Evolutionary conservation across 1,284 basidiomycete genomes (phyloP).

Genomic region (Ceratobasidium sp.): DNA sequence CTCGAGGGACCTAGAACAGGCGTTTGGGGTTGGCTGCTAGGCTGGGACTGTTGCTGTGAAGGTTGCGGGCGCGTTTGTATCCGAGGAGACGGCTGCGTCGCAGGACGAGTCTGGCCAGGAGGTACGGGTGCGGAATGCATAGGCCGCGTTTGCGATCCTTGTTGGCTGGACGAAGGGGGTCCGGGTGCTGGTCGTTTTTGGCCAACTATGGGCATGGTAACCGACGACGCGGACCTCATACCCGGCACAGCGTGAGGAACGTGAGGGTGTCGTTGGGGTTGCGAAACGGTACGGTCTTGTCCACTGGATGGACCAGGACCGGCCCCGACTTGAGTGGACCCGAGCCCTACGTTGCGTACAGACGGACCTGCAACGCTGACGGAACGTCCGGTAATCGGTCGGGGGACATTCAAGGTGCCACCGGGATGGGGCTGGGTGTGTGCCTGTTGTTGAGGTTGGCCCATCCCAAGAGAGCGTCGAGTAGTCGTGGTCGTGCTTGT

Average conservation of each 20-base stretch:
- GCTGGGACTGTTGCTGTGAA: slow-evolving; percentile 2
- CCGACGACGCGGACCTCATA: neutral
- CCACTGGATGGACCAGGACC: neutral
- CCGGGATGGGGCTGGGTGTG: neutral
- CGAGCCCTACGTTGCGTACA: no score
- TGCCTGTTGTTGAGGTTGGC: neutral
- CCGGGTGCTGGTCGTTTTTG: slow-evolving; percentile 35
- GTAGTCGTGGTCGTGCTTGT: neutral
- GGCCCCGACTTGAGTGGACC: neutral
- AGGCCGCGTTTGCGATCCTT: neutral
- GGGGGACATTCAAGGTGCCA: slow-evolving; percentile 29
- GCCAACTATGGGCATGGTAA: neutral
- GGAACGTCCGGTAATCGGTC: slow-evolving; percentile 17
- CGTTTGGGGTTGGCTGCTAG: slow-evolving; percentile 30
- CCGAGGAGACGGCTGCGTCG: slow-evolving; percentile 4
- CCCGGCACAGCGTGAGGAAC: neutral
- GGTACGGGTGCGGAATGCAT: slow-evolving; percentile 1
- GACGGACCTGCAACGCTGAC: slow-evolving; percentile 4
- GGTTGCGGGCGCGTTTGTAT: neutral
- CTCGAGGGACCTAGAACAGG: neutral
- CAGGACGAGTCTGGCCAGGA: neutral
- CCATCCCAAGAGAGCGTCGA: slow-evolving; percentile 21
- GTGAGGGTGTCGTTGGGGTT: slow-evolving; percentile 13
- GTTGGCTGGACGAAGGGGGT: no score
- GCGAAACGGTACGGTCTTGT: slow-evolving; percentile 13